Evolutionary conservation across 257 asterid genomes (phyloP).

Genomic region (Nicotiana benthamiana): DNA sequence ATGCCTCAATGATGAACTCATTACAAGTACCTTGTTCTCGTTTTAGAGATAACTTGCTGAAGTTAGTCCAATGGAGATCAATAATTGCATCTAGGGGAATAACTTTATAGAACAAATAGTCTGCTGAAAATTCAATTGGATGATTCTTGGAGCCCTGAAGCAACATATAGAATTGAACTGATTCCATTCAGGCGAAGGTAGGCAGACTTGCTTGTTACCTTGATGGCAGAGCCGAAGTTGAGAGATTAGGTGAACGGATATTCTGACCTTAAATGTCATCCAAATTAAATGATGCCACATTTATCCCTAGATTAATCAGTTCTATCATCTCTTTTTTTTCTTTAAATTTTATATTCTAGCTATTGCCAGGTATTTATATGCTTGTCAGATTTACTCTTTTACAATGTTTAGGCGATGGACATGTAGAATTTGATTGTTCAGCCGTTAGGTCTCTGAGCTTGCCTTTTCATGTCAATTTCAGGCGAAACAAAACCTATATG

Average conservation of each 20-base stretch:
- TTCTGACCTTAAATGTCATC: slow-evolving; percentile 2
- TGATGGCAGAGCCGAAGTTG: not conserved
- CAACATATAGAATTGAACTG: not conserved
- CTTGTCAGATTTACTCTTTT: not conserved
- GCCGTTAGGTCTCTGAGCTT: not conserved
- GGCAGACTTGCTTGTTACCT: not conserved
- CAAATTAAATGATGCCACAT: not conserved
- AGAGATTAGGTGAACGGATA: not conserved
- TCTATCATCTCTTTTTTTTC: not conserved
- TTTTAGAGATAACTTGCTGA: not conserved
- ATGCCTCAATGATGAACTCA: not conserved
- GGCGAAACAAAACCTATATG: slow-evolving; percentile 95
- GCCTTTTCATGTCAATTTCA: slow-evolving; percentile 15
- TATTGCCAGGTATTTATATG: not conserved
- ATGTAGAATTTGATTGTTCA: not conserved
- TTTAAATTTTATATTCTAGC: not conserved
- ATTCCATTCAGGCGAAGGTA: not conserved
- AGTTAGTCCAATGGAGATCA: not conserved
- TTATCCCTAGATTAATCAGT: not conserved
- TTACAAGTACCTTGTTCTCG: not conserved
- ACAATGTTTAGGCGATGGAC: not conserved
- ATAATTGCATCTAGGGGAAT: not conserved
- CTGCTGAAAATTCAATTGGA: not conserved
- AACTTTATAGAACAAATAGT: not conserved
- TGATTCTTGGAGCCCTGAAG: not conserved